phyloP scores from a whole-genome alignment of 805 yeast genomes.

The Candida sphagnicola region DNA sequence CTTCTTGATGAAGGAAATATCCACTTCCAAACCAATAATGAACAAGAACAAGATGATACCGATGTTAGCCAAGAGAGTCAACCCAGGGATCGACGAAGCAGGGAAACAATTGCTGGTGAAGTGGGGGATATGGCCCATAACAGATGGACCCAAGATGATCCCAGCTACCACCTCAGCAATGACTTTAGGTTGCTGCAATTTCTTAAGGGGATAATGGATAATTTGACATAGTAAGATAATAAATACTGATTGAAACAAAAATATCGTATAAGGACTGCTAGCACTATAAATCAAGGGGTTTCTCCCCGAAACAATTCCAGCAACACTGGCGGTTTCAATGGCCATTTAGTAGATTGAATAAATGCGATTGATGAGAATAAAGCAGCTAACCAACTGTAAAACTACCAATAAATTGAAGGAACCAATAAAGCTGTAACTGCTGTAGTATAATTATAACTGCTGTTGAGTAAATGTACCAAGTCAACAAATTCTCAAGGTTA shows the following conservation, averaged over 20 bases:
- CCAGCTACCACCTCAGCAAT: constrained; percentile 82
- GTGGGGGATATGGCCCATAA: constrained; percentile 64
- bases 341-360: constrained; percentile 16
- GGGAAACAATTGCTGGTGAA: constrained; percentile 69
- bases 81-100: constrained; percentile 53
- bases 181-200: constrained; percentile 70
- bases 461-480: no score
- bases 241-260: constrained; percentile 64
- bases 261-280: constrained; percentile 60
- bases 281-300: constrained; percentile 63
- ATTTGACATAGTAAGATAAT: constrained; percentile 58
- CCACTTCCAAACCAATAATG: constrained; percentile 78
- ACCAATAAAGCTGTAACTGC: no score
- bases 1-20: constrained; percentile 56
- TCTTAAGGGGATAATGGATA: constrained; percentile 56
- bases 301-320: constrained; percentile 69
- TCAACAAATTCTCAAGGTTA: no score
- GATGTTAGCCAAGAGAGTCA: constrained; percentile 65
- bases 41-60: constrained; percentile 75
- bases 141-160: constrained; percentile 71
- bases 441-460: no score
- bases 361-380: background rate
- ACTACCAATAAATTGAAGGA: no score
- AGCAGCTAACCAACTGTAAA: no score
- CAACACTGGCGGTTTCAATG: constrained; percentile 38